Evolutionary conservation across 108 stramenopile species (phyloP).

Genomic region (Epipyxis sp.): DNA sequence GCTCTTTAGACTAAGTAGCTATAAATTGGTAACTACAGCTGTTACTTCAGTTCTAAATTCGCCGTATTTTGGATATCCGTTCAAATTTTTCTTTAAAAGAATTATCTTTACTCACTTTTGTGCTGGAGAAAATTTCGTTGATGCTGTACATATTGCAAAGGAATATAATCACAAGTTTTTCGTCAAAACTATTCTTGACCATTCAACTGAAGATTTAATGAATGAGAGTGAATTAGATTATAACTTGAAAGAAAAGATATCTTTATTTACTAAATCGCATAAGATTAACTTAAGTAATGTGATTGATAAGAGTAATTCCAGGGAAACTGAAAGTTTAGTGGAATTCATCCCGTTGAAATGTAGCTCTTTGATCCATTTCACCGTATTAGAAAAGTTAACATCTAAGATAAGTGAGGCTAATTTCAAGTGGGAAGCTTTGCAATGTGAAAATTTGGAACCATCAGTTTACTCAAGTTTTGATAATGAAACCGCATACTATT

Average conservation of each 20-base stretch:
- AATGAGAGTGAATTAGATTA: neutral
- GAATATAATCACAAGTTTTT: neutral
- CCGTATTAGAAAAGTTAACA: neutral
- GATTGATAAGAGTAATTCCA: too few species aligned
- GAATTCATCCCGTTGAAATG: conserved; percentile 14
- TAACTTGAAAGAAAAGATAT: neutral
- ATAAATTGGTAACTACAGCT: too few species aligned
- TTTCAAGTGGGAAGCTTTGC: neutral
- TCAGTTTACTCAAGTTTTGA: neutral
- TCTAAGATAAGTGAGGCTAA: neutral
- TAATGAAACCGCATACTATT: neutral
- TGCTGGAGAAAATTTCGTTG: neutral
- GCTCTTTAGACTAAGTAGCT: too few species aligned
- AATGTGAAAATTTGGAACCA: neutral
- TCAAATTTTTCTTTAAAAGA: neutral
- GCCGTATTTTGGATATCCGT: too few species aligned
- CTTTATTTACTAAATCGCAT: too few species aligned
- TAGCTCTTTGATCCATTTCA: neutral
- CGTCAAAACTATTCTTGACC: neutral
- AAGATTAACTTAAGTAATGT: neutral
- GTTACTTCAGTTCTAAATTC: too few species aligned
- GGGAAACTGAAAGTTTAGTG: too few species aligned
- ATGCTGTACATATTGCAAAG: neutral
- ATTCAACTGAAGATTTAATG: neutral
- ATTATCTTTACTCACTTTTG: neutral